Percentiles rank a stretch among this genome's conserved stretches.
Conservation (phyloP, 1,284 basidiomycete species). For the Quambalaria eucalypti region DNA sequence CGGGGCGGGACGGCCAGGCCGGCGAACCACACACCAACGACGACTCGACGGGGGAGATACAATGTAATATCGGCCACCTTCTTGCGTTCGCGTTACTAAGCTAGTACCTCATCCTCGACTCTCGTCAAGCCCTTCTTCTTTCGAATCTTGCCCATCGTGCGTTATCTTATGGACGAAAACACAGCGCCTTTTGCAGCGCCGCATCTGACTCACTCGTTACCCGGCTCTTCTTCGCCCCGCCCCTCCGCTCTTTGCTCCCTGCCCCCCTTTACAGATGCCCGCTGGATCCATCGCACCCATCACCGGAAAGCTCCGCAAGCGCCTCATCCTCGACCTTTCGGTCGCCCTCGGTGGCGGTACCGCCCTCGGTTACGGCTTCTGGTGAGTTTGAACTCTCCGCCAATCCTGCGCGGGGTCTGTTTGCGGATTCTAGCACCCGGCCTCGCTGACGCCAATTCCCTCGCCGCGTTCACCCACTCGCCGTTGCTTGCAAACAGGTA, state of each 20-base stretch:
- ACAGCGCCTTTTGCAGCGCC: too few relatives aligned
- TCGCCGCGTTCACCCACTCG: neutral
- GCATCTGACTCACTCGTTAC: too few relatives aligned
- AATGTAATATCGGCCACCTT: too few relatives aligned
- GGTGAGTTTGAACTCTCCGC: slow-evolving; percentile 16
- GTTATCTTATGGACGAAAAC: too few relatives aligned
- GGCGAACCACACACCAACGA: too few relatives aligned
- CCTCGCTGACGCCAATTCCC: neutral
- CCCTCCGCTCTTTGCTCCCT: neutral
- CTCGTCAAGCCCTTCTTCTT: too few relatives aligned
- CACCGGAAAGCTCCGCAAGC: slow-evolving; percentile 44
- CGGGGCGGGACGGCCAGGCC: too few relatives aligned
- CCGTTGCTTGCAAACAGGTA: slow-evolving; percentile 20
- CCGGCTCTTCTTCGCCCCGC: too few relatives aligned
- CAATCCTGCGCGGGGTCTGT: neutral
- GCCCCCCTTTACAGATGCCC: slow-evolving; percentile 18
- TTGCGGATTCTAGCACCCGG: neutral
- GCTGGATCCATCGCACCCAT: slow-evolving; percentile 36
- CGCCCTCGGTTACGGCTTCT: slow-evolving; percentile 39
- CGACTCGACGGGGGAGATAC: too few relatives aligned
- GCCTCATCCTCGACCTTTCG: slow-evolving; percentile 39
- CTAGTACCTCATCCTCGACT: too few relatives aligned
- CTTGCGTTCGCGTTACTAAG: too few relatives aligned
- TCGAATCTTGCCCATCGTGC: too few relatives aligned
- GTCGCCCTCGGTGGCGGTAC: slow-evolving; percentile 39